Base-by-base conservation (phyloP, 805 yeast species). In the Barnettozyma californica region DNA sequence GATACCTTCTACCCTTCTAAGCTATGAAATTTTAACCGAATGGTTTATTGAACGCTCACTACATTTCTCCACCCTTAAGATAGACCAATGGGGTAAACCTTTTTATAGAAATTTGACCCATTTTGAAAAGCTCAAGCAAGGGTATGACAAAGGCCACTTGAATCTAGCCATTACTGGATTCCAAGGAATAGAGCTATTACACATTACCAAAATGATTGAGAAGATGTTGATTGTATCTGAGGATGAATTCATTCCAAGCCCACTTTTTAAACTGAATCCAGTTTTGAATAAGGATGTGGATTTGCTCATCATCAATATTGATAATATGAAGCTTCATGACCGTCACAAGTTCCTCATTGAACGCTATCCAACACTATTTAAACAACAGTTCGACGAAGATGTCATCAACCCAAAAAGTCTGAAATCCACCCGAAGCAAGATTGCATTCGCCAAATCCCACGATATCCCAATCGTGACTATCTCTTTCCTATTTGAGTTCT, bases 11-110 rank as follows among this genome's bases (percentile, higher is more conserved):
- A 29, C 44, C 18, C 45, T 26, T 6, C 53, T 52, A 6, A 43
- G 61, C 34, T 20, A 61, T 52, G 56, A 50, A 1, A 52, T 81
- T 0, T 77, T 81, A 2, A 87, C 95, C 0, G 95, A 89, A 63
- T 87, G 92, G 86, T 83, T 83, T 54, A 66, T 89, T 11, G 96
- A 88, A 64, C 68, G 95, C 49, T 77, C 86, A 21, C 69, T 87
- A 20, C 83, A 75, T 64, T 81, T 81, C 55, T 74, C 76, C 40
- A 61, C 65, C 41, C 55, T 78, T 7, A 64, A 68, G 14, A 57
- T 63, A 31, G 95, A 84, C 59, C 62, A 68, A 14, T 87, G 96
- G 96, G 76, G 84, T 3, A 59, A 60, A 45, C 87, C 87, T 2
- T 68, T 56, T 31, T 55, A 39, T 27, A 52, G 50, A 20, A 35